phyloP scores from a whole-genome alignment of 2,329 filamentous ascomycete genomes.

The Pochonia chlamydosporia region DNA sequence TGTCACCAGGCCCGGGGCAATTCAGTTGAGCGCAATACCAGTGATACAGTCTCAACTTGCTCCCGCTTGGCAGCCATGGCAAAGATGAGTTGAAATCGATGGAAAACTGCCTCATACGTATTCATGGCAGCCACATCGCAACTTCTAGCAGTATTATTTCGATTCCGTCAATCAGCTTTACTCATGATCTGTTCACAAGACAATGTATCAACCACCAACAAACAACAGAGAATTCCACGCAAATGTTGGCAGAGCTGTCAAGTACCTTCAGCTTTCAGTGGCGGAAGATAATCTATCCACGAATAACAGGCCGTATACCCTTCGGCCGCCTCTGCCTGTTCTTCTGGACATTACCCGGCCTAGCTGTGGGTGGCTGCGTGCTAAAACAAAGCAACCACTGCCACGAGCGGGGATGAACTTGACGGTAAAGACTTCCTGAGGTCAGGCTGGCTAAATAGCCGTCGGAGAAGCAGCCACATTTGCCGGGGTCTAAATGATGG shows the following conservation, averaged over 20 bases:
- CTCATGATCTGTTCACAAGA: no score
- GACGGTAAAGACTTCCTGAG: neutral
- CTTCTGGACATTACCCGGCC: neutral
- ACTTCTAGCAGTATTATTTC: no score
- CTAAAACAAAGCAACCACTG: neutral
- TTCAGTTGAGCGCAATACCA: no score
- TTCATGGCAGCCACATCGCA: no score
- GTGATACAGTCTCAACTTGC: no score
- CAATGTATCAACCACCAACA: no score
- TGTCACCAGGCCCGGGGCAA: no score
- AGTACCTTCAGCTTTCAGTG: neutral
- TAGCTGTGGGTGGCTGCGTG: neutral
- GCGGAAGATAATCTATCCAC: conserved; percentile 3
- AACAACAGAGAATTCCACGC: neutral
- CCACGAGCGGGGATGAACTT: neutral
- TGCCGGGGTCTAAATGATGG: neutral
- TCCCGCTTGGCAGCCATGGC: no score
- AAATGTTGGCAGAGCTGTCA: neutral
- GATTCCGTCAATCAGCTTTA: no score
- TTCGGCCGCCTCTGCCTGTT: neutral
- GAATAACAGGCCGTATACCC: neutral
- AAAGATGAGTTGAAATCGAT: no score
- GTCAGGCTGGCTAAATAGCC: neutral
- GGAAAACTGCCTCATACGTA: no score
- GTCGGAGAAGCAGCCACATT: neutral